Evolutionary conservation across 148 eudicot genomes (phyloP).

Genomic region (Spergularia marina): DNA sequence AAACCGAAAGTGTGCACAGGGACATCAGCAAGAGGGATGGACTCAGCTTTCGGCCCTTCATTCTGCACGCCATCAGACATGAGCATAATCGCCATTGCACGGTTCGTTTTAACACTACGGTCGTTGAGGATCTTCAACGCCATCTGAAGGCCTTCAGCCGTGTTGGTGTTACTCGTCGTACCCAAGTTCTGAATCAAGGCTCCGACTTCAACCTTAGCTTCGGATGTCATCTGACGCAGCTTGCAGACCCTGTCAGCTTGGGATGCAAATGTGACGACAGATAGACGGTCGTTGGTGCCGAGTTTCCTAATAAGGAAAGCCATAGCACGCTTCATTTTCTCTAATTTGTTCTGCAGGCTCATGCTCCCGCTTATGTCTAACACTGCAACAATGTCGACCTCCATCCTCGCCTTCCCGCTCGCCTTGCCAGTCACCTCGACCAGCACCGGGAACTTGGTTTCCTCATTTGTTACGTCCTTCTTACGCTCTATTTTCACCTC

Average conservation of each 20-base stretch:
- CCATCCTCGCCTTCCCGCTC: background rate
- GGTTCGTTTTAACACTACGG: background rate
- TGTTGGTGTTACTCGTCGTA: slow-evolving; percentile 3
- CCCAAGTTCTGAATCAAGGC: background rate
- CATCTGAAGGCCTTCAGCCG: slow-evolving; percentile 11
- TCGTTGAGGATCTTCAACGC: slow-evolving; percentile 20
- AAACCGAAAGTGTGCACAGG: slow-evolving; percentile 27
- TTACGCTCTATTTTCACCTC: background rate
- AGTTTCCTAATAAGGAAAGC: slow-evolving; percentile 24
- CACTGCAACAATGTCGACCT: slow-evolving; percentile 22
- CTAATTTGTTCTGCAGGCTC: slow-evolving; percentile 8
- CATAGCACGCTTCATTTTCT: slow-evolving; percentile 16
- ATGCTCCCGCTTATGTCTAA: slow-evolving; percentile 24
- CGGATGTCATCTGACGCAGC: slow-evolving; percentile 7
- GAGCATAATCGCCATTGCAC: slow-evolving; percentile 25
- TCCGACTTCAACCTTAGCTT: background rate
- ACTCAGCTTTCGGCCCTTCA: background rate
- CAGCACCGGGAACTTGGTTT: slow-evolving; percentile 10
- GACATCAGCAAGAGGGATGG: background rate
- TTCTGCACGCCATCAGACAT: slow-evolving; percentile 20
- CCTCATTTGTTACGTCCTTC: background rate
- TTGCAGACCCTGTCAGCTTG: background rate
- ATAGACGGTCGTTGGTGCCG: slow-evolving; percentile 20
- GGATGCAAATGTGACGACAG: slow-evolving; percentile 17
- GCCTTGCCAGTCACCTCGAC: slow-evolving; percentile 9